Evolutionary conservation across 768 basidiomycete species (phyloP).

Genomic region (Tremella fuciformis): DNA sequence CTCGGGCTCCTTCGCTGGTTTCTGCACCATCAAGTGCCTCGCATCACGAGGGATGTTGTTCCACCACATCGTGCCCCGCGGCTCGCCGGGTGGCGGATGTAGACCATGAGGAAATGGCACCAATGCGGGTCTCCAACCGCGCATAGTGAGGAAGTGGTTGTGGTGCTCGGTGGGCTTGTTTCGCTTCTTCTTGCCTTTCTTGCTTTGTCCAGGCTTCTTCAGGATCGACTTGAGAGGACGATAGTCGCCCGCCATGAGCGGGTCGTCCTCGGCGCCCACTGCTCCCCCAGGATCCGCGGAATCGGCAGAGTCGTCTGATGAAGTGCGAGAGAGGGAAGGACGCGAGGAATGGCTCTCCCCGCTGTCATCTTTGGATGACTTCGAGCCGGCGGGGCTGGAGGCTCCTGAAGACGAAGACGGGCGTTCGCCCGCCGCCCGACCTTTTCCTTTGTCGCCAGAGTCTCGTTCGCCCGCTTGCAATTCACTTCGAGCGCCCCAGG

Average conservation of each 20-base stretch:
- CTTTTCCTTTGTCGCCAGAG: constrained; percentile 22
- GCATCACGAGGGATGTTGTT: constrained; percentile 40
- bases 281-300: neutral
- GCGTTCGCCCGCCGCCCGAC: constrained; percentile 19
- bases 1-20: constrained; percentile 18
- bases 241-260: constrained; percentile 40
- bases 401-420: neutral
- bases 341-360: neutral
- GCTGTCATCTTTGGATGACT: neutral
- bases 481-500: neutral
- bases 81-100: constrained; percentile 37
- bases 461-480: too few species aligned
- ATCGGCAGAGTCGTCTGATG: neutral
- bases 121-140: constrained; percentile 37
- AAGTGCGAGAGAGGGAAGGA: neutral
- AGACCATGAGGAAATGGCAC: constrained; percentile 45
- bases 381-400: neutral
- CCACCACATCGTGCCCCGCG: constrained; percentile 41
- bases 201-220: constrained; percentile 34
- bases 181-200: constrained; percentile 30
- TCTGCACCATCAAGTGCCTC: constrained; percentile 42
- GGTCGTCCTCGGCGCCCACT: constrained; percentile 19
- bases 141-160: constrained; percentile 46
- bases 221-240: constrained; percentile 37
- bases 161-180: constrained; percentile 41